phyloP scores from a whole-genome alignment of 768 basidiomycete species.

The Lenzites betulinus region DNA sequence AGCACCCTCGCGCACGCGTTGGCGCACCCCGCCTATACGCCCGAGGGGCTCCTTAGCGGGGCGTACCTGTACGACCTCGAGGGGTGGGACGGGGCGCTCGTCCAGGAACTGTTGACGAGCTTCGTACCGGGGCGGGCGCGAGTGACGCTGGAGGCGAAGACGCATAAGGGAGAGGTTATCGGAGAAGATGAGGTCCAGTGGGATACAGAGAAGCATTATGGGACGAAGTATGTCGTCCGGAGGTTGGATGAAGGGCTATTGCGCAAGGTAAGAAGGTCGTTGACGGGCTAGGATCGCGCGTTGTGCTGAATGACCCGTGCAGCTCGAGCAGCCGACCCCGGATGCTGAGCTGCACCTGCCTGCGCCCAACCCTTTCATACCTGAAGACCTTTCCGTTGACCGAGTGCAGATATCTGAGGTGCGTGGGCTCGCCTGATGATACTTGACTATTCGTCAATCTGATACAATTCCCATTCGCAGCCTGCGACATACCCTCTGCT shows the following conservation, averaged over 20 bases:
- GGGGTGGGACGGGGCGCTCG: slow-evolving; percentile 24
- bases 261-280: slow-evolving; percentile 26
- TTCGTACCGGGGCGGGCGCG: slow-evolving; percentile 37
- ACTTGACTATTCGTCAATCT: not conserved
- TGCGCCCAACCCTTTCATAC: slow-evolving; percentile 53
- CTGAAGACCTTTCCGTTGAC: slow-evolving; percentile 46
- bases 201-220: slow-evolving; percentile 51
- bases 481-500: slow-evolving; percentile 40
- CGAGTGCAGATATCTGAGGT: slow-evolving; percentile 37
- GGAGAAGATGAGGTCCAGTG: slow-evolving; percentile 24
- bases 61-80: slow-evolving; percentile 9
- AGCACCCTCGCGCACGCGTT: slow-evolving; percentile 37
- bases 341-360: slow-evolving; percentile 43
- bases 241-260: slow-evolving; percentile 36
- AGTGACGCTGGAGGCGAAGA: slow-evolving; percentile 42
- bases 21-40: slow-evolving; percentile 19
- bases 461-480: slow-evolving; percentile 23
- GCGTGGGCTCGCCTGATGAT: not conserved
- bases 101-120: slow-evolving; percentile 25
- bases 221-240: slow-evolving; percentile 47
- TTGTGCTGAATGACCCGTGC: too few species aligned
- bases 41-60: slow-evolving; percentile 22
- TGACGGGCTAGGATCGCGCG: too few species aligned
- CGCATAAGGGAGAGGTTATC: slow-evolving; percentile 33
- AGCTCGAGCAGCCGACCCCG: slow-evolving; percentile 24